A percentile compares a stretch with the other conserved stretches of the same genome.
phyloP scores from a whole-genome alignment of 768 basidiomycete species.

The Lactifluus echinatus region DNA sequence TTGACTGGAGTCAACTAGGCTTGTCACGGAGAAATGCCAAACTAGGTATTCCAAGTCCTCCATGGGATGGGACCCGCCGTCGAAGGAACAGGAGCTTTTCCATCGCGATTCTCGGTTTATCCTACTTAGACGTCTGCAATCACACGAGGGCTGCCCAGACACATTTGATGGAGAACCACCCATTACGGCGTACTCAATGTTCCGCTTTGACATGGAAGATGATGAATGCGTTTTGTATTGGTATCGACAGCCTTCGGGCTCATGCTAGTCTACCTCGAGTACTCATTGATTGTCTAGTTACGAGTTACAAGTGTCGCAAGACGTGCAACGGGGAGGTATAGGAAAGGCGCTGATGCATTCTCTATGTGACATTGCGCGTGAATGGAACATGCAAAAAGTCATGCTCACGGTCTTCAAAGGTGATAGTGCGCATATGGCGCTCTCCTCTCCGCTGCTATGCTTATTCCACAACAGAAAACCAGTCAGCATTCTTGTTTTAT shows the following conservation, averaged over 20 bases:
- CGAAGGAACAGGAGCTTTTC: slow-evolving; percentile 56
- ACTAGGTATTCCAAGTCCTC: slow-evolving; percentile 48
- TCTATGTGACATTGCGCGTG: slow-evolving; percentile 41
- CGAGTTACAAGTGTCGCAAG: slow-evolving; percentile 55
- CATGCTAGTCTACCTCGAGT: background rate
- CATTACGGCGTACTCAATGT: slow-evolving; percentile 39
- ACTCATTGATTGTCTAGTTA: slow-evolving; percentile 40
- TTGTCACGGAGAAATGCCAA: slow-evolving; percentile 20
- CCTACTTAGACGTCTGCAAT: slow-evolving; percentile 27
- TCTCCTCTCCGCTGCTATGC: background rate
- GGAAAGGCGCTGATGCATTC: slow-evolving; percentile 46
- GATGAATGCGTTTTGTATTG: slow-evolving; percentile 59
- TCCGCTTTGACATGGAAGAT: slow-evolving; percentile 68
- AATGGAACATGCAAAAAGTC: slow-evolving; percentile 56
- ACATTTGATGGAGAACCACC: slow-evolving; percentile 23
- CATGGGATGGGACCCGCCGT: slow-evolving; percentile 54
- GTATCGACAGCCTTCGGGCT: slow-evolving; percentile 31
- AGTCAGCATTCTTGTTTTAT: slow-evolving; percentile 44
- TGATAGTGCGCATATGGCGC: slow-evolving; percentile 24
- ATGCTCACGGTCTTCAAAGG: slow-evolving; percentile 73
- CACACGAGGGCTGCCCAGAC: slow-evolving; percentile 14
- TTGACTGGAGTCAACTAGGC: slow-evolving; percentile 14
- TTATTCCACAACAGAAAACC: slow-evolving; percentile 33
- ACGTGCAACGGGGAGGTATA: slow-evolving; percentile 43
- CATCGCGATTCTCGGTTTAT: slow-evolving; percentile 52